Conservation (phyloP, 805 yeast genomes). For the Starmerella vitae region DNA sequence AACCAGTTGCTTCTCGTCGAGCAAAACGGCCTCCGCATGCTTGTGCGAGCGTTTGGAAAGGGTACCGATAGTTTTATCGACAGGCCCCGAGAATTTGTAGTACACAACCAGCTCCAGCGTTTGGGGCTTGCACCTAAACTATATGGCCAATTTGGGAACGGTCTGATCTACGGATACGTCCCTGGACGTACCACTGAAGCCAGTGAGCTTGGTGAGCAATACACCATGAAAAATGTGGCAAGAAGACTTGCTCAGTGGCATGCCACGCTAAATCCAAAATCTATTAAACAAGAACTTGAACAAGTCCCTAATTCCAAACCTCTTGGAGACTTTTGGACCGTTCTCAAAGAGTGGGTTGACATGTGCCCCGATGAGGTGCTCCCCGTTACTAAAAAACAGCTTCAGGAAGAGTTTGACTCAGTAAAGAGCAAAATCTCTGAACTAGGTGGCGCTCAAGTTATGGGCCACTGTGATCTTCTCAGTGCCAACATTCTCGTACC, state of each 20-base stretch:
- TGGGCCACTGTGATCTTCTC: conserved; percentile 58
- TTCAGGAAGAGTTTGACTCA: conserved; percentile 45
- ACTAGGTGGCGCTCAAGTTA: conserved; percentile 40
- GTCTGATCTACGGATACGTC: conserved; percentile 55
- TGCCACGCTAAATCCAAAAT: conserved; percentile 27
- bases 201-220: conserved; percentile 37
- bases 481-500: conserved; percentile 64
- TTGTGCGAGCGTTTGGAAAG: conserved; percentile 60
- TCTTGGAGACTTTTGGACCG: conserved; percentile 41
- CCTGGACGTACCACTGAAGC: conserved; percentile 50
- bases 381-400: conserved; percentile 30
- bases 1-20: conserved; percentile 26
- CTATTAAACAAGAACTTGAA: conserved; percentile 6
- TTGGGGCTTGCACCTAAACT: conserved; percentile 54
- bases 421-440: conserved; percentile 31
- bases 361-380: conserved; percentile 40
- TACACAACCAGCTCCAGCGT: conserved; percentile 49
- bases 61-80: conserved; percentile 63
- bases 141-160: conserved; percentile 56
- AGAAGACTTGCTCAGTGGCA: conserved; percentile 64
- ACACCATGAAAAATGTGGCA: conserved; percentile 45
- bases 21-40: conserved; percentile 18
- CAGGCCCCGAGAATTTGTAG: conserved; percentile 58
- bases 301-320: neutral
- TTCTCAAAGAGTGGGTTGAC: conserved; percentile 48